These are phyloP conservation scores for Didymella keratinophila DNA, from an alignment of 2,329 filamentous ascomycete genomes.

Conservation along the genomic window DNA sequence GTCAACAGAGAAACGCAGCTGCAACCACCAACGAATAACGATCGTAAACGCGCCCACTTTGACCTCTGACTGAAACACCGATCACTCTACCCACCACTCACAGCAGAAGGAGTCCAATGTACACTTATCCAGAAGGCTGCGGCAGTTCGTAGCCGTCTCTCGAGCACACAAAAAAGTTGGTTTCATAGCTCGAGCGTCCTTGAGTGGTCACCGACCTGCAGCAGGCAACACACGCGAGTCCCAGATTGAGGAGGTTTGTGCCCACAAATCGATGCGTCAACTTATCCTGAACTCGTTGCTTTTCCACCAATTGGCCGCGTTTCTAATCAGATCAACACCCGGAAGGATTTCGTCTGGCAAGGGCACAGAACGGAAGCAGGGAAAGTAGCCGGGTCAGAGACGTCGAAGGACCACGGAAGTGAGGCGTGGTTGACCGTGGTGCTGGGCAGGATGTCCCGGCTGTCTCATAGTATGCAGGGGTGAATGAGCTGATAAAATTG, in stretches of 20 bases:
- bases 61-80: slow-evolving; percentile 13
- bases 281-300: slow-evolving; percentile 2
- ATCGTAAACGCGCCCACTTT: slow-evolving; percentile 2
- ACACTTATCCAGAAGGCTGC: slow-evolving; percentile 10
- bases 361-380: slow-evolving; percentile 4
- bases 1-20: slow-evolving; percentile 9
- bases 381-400: slow-evolving; percentile 2
- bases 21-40: slow-evolving; percentile 13
- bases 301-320: slow-evolving; percentile 6
- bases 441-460: slow-evolving; percentile 16
- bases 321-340: slow-evolving; percentile 2
- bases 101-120: not conserved
- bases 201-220: slow-evolving; percentile 8
- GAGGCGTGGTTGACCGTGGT: slow-evolving; percentile 9
- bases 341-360: slow-evolving; percentile 14
- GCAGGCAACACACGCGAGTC: slow-evolving; percentile 2
- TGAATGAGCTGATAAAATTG: slow-evolving; percentile 10
- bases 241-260: slow-evolving; percentile 14
- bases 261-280: slow-evolving; percentile 21
- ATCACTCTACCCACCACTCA: slow-evolving; percentile 5
- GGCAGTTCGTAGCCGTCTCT: slow-evolving; percentile 1
- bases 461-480: slow-evolving; percentile 17
- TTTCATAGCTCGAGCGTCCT: slow-evolving; percentile 1
- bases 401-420: slow-evolving; percentile 1
- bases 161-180: not conserved